Conservation (phyloP, 768 basidiomycete species). For the Pleurotus djamor region DNA sequence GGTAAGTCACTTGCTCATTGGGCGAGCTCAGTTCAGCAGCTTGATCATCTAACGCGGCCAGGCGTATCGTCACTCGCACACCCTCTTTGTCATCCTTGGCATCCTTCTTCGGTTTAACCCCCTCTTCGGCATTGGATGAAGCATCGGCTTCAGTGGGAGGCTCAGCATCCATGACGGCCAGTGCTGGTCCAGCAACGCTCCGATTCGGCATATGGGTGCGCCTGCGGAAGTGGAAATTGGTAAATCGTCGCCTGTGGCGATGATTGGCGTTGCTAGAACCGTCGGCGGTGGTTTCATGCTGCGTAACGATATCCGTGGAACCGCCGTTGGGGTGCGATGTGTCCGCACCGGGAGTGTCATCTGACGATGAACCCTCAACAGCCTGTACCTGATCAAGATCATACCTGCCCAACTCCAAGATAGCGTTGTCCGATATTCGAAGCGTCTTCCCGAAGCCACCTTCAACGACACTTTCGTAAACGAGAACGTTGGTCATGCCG, state of each 20-base stretch:
- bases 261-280: slow-evolving; percentile 9
- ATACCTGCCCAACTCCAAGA: slow-evolving; percentile 79
- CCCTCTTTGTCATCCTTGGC: slow-evolving; percentile 57
- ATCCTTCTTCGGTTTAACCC: slow-evolving; percentile 38
- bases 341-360: slow-evolving; percentile 11
- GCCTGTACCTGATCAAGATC: slow-evolving; percentile 29
- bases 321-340: neutral
- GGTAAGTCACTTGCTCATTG: slow-evolving; percentile 89
- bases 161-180: slow-evolving; percentile 76
- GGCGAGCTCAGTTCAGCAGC: slow-evolving; percentile 62
- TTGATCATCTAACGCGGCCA: slow-evolving; percentile 80
- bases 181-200: slow-evolving; percentile 70
- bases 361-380: slow-evolving; percentile 14
- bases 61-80: slow-evolving; percentile 73
- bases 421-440: slow-evolving; percentile 73
- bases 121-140: slow-evolving; percentile 30
- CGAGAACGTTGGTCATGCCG: slow-evolving; percentile 42
- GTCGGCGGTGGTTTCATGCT: slow-evolving; percentile 6
- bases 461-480: slow-evolving; percentile 66
- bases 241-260: slow-evolving; percentile 54
- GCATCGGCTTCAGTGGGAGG: slow-evolving; percentile 27
- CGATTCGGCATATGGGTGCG: slow-evolving; percentile 37
- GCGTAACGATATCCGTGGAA: neutral
- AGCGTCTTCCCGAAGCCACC: slow-evolving; percentile 83
- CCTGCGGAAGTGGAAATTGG: slow-evolving; percentile 67